Percentiles rank a stretch among this genome's conserved stretches.
These are phyloP conservation scores for Mortierella sp. DNA, from an alignment of 371 early-diverging fungal species.

Conservation along the genomic window DNA sequence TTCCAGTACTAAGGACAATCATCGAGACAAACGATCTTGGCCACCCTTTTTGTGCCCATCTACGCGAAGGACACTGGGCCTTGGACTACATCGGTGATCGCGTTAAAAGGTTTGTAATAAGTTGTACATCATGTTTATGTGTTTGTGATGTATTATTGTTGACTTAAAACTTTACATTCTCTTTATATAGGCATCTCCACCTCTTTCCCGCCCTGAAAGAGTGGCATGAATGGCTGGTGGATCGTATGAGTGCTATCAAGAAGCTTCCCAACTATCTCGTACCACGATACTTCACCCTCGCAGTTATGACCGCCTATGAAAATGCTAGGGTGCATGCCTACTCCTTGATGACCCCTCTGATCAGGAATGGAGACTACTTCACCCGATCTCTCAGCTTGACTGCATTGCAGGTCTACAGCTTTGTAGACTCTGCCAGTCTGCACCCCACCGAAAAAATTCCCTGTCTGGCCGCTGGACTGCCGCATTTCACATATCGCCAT, in stretches of 20 bases:
- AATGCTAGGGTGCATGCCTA: constrained; percentile 76
- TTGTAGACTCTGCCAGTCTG: constrained; percentile 83
- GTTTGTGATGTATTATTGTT: not conserved
- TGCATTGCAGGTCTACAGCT: constrained; percentile 86
- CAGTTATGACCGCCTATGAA: constrained; percentile 81
- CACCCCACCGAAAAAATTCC: constrained; percentile 72
- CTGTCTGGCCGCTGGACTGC: constrained; percentile 93
- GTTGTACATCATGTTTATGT: too few species aligned
- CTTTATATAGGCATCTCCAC: constrained; percentile 57
- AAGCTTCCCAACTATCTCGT: constrained; percentile 83
- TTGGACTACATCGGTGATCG: constrained; percentile 87
- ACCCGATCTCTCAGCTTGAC: constrained; percentile 80
- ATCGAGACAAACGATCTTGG: constrained; percentile 91
- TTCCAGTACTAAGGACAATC: constrained; percentile 79
- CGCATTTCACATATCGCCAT: constrained; percentile 93
- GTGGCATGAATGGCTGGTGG: constrained; percentile 80
- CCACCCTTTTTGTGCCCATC: constrained; percentile 90
- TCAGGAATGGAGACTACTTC: constrained; percentile 75
- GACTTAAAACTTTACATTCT: not conserved
- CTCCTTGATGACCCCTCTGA: constrained; percentile 69
- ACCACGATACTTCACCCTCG: constrained; percentile 94
- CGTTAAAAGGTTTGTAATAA: constrained; percentile 67
- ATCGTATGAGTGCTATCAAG: constrained; percentile 77
- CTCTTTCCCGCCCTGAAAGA: constrained; percentile 63
- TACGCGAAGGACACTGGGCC: constrained; percentile 94